Evolutionary conservation across 2,329 filamentous ascomycete genomes (phyloP), one percentile per base, ranked within the genome.

Genomic region (Xylariomycetidae sp.): DNA sequence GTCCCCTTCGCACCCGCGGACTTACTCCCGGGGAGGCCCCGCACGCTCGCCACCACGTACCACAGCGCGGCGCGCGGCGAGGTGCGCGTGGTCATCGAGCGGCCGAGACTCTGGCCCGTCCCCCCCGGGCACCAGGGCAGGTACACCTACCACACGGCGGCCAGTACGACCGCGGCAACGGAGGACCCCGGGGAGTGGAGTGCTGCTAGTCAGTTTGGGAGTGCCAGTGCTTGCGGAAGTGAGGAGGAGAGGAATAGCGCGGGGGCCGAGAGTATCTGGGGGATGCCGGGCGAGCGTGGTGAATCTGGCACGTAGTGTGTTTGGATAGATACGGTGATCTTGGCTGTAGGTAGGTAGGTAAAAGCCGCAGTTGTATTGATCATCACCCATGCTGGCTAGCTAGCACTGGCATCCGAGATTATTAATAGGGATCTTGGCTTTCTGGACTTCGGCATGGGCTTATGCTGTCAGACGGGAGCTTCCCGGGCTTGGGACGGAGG

Each of bases 91-190:
- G 27, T 40, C 10, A 37, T 37, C 4, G 34, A 43, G 18, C 22
- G 38, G 14, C 31, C 36, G 15, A 31, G 41, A 10, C 26, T 36
- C 8, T 47, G 46, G 47, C 45, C 45, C 5, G 32, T 46, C 10
- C 42, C 42, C 12, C 46, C 42, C 14, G 41, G 42, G 1, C 44
- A 44, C 15, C 34, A 42, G n/a, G 42, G 36, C 17, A 32, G 44
- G 22, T 42, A 43, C n/a, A 39, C 36, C 2, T 47, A 38, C 23
- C 35, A 38, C 6, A 47, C 37, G 29, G 37, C 40, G 26, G 29
- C 36, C 5, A 44, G 40, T 13, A 42, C 40, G 29, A 37, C 17
- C 13, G 17, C 34, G 14, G 19, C 38, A 4, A 36, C 16, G 8
- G 20, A 19, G 24, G 41, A 42, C 15, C 19, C 28, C 8, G 31